Evolutionary conservation across 2,329 filamentous ascomycete genomes (phyloP).

Genomic region (Colletotrichum sp.): DNA sequence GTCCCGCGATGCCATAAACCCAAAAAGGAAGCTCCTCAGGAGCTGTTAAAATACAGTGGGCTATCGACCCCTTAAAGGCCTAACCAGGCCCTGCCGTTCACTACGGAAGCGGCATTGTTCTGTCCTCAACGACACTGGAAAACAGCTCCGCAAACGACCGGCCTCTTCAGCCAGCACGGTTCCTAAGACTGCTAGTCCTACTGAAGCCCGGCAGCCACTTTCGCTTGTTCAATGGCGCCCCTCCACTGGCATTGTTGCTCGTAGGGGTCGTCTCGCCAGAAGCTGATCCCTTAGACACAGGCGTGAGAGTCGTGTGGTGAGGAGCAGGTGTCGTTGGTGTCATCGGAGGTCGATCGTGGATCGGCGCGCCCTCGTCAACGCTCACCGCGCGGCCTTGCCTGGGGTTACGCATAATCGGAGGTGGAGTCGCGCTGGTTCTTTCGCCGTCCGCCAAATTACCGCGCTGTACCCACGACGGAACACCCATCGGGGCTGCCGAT

Average conservation of each 20-base stretch:
- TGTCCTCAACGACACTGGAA: background rate
- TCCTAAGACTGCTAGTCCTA: conserved; percentile 33
- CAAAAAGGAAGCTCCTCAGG: background rate
- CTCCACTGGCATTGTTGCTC: conserved; percentile 9
- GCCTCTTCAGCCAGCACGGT: conserved; percentile 22
- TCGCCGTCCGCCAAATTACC: conserved; percentile 44
- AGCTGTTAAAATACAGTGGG: background rate
- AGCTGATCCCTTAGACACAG: background rate
- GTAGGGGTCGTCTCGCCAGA: background rate
- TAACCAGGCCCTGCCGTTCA: background rate
- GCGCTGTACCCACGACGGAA: conserved; percentile 44
- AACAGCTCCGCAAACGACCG: background rate
- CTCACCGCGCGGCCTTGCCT: conserved; percentile 18
- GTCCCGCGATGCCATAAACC: background rate
- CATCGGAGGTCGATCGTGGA: background rate
- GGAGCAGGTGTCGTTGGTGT: background rate
- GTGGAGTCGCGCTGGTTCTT: conserved; percentile 56
- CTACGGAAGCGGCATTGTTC: background rate
- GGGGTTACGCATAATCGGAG: conserved; percentile 57
- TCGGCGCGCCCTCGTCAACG: conserved; percentile 15
- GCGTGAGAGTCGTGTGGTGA: background rate
- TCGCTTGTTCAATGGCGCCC: conserved; percentile 18
- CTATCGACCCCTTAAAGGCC: background rate
- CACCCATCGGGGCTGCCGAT: conserved; percentile 32
- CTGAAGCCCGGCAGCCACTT: conserved; percentile 37